Evolutionary conservation across 306 rosid species (phyloP).

Genomic region (Potentilla sterilis): DNA sequence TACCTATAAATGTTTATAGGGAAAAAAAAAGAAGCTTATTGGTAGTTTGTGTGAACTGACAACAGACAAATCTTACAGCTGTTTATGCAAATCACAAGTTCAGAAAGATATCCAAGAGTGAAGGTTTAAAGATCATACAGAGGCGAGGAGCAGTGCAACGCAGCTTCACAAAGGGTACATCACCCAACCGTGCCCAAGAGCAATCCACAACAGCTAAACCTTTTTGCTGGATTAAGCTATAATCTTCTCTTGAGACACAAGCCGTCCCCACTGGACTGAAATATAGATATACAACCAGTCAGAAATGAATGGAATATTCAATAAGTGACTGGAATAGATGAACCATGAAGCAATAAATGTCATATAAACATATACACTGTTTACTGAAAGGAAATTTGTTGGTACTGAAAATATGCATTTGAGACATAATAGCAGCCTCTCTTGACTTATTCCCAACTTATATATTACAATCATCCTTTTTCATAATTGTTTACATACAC

Average conservation of each 20-base stretch:
- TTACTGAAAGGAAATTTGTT: neutral
- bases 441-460: slow-evolving; percentile 3
- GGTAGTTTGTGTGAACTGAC: neutral
- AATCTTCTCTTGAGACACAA: slow-evolving; percentile 92
- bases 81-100: neutral
- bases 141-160: slow-evolving; percentile 91
- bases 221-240: slow-evolving; percentile 51
- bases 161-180: slow-evolving; percentile 85
- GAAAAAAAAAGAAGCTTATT: neutral
- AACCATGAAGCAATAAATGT: slow-evolving; percentile 1
- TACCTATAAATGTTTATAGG: too few relatives aligned
- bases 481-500: neutral
- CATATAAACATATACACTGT: neutral
- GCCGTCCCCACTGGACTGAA: slow-evolving; percentile 82
- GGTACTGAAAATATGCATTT: neutral
- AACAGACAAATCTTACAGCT: neutral
- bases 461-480: slow-evolving; percentile 2
- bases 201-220: slow-evolving; percentile 98
- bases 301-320: slow-evolving; percentile 10
- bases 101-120: neutral
- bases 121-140: slow-evolving; percentile 49
- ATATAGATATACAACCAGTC: neutral
- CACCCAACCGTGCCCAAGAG: slow-evolving; percentile 94
- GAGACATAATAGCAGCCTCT: slow-evolving; percentile 5
- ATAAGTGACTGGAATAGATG: neutral